These are phyloP conservation scores for Wickerhamomyces sp. DNA, from an alignment of 1,139 yeast species.

Conservation along the genomic window DNA sequence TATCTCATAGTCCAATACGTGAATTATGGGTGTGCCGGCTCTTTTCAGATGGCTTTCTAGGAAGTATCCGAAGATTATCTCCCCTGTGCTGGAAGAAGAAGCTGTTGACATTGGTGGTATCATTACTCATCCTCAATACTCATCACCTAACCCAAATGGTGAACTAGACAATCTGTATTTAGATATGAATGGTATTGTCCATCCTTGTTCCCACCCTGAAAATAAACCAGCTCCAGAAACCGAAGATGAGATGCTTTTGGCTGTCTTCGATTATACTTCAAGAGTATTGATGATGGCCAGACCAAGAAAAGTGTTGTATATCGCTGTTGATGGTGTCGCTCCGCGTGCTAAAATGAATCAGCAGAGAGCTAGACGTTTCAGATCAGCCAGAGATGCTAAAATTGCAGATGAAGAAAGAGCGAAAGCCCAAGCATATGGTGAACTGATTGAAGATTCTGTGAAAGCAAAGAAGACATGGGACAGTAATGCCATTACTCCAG, in stretches of 20 bases:
- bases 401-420: constrained; percentile 59
- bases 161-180: constrained; percentile 86
- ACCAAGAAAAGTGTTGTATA: constrained; percentile 86
- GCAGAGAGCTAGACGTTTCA: constrained; percentile 90
- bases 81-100: constrained; percentile 82
- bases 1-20: neutral
- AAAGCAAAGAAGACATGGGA: constrained; percentile 57
- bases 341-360: constrained; percentile 99
- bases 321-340: constrained; percentile 98
- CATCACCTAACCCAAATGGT: constrained; percentile 88
- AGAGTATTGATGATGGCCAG: constrained; percentile 89
- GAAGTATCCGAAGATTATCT: constrained; percentile 90
- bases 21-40: constrained; percentile 84
- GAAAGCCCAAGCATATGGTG: constrained; percentile 46
- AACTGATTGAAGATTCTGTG: constrained; percentile 57
- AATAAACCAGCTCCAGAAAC: constrained; percentile 90
- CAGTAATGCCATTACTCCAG: constrained; percentile 97
- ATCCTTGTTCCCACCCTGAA: constrained; percentile 96
- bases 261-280: constrained; percentile 84
- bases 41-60: constrained; percentile 93
- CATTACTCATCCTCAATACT: constrained; percentile 59
- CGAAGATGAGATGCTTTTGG: constrained; percentile 92
- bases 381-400: constrained; percentile 92
- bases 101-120: constrained; percentile 50
- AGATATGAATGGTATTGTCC: constrained; percentile 97